A percentile compares a stretch with the other conserved stretches of the same genome.
Conservation (phyloP, 2,329 filamentous ascomycete genomes). For the Aspergillus sp. region DNA sequence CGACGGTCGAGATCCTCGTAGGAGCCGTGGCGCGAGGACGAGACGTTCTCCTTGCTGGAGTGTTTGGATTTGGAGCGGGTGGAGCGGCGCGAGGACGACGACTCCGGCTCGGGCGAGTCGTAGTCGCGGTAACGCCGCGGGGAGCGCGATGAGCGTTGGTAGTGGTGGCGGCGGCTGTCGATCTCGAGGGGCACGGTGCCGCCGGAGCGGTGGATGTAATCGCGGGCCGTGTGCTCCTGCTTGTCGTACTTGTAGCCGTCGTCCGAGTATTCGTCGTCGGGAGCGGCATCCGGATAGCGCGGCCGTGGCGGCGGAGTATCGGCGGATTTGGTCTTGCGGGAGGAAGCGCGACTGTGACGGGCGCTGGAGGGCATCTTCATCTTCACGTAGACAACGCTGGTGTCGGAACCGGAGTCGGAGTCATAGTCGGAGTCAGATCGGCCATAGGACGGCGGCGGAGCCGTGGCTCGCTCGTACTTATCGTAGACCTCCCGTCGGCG, state of each 20-base stretch:
- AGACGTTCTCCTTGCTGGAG: slow-evolving; percentile 22
- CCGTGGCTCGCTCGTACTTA: slow-evolving; percentile 32
- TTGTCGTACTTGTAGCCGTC: slow-evolving; percentile 33
- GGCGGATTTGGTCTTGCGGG: slow-evolving; percentile 18
- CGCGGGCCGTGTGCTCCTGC: slow-evolving; percentile 29
- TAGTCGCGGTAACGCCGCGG: slow-evolving; percentile 29
- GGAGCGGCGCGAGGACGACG: slow-evolving; percentile 28
- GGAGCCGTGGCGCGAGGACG: slow-evolving; percentile 31
- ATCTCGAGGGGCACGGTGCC: slow-evolving; percentile 19
- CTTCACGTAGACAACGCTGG: slow-evolving; percentile 17
- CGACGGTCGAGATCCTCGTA: slow-evolving; percentile 29
- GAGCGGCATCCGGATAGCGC: too few relatives aligned
- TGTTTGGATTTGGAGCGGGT: slow-evolving; percentile 32
- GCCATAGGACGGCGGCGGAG: slow-evolving; percentile 17
- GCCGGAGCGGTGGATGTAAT: slow-evolving; percentile 41
- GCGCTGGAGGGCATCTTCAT: slow-evolving; percentile 21
- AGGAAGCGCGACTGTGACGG: slow-evolving; percentile 22
- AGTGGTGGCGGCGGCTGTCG: slow-evolving; percentile 22
- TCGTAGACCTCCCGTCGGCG: slow-evolving; percentile 40
- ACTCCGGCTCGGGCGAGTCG: slow-evolving; percentile 32
- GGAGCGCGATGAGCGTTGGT: slow-evolving; percentile 32
- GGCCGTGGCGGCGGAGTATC: slow-evolving; percentile 20
- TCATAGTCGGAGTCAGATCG: slow-evolving; percentile 32
- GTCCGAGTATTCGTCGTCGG: slow-evolving; percentile 23
- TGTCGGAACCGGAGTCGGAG: slow-evolving; percentile 33